Base-by-base conservation (phyloP, 345 rosid species). In the Triadica sebifera region DNA sequence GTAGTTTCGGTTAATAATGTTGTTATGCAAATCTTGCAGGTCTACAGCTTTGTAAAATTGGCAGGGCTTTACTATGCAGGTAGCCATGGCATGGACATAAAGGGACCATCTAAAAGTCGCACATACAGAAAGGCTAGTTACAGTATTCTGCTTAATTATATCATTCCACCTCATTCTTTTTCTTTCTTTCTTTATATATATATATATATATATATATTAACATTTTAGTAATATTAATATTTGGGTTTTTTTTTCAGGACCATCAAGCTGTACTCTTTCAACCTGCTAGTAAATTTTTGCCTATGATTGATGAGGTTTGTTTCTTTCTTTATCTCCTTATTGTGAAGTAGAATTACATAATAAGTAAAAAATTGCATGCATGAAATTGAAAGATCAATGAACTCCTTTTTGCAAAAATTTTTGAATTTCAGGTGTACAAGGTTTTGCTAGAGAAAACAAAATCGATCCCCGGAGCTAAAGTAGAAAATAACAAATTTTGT, bases 31-130 rank as follows among this genome's bases (percentile, higher is more conserved):
- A 29, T 29, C 34, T 43, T 65, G 55, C 71, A 94, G 98, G 96
- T 95, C 19, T 91, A 89, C 76, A 87, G 87, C 15, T 93, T 95
- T 80, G 99, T 95, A 62, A 87, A 85, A 73, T 41, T 95, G 75
- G 87, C 91, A 15, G 99, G 87, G 81, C 84, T 93, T 72, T 95
- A 95, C 85, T 95, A 95, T 65, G 98, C 99, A 4, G 99, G 99
- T n/a, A 95, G 99, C 83, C 99, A 95, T 81, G 99, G 99, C 53
- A 95, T 95, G 99, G 99, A 95, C 97, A 95, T 95, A 55, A 90
- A 82, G 83, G 98, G 98, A 15, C 99, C 99, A 61, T 79, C 86
- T 12, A 87, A 86, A 80, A 83, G 86, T 22, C 76, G 85, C 55
- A 84, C 76, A 71, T 65, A 79, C 85, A 87, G 79, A 78, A 85